Evolutionary conservation across 2,329 filamentous ascomycete species (phyloP), one percentile per base, ranked within the genome.

Genomic region (Chrysoporthe austroafricana): DNA sequence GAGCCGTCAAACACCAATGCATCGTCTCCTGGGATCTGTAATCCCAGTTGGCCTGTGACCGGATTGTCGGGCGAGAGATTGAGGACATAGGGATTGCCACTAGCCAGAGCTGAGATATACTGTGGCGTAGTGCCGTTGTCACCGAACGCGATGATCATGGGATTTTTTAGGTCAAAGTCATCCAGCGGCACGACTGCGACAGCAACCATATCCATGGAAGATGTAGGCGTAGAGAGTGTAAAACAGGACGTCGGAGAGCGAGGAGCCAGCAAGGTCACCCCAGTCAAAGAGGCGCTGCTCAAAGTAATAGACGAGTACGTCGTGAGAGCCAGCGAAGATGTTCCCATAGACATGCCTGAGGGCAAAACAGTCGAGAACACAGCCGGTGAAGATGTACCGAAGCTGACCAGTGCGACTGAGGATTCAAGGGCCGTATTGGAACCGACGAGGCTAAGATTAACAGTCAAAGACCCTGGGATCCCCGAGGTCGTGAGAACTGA

Each of bases 181-280:
- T 62, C 58, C 60, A 62, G 44, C 26, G 67, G 63, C 14, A 69
- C 66, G 7, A 70, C 65, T 7, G 70, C 66, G 6, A 73, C 68
- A 1, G 72, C 71, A 21, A 73, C 65, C 6, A 70, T n/a, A 32
- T 73, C 63, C 52, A 74, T 69, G 0, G 72, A 70, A 4, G 64
- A 52, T 0, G 69, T 59, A 11, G 73, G 71, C 11, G 68, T 72
- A 4, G 71, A 72, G 7, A 74, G 68, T 1, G 62, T 64, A 61
- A 70, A 74, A 65, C 73, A 73, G 1, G 72, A 73, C 11, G 72
- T 69, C 21, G 73, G 72, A 1, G 71, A 74, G 52, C 71, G 71
- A 11, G 71, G 67, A 18, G 72, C 66, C 16, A 73, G 65, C 36
- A 73, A 50, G 13, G 72, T 73, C 44, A 73, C 69, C 44, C 68